A percentile compares a stretch with the other conserved stretches of the same genome.
phyloP scores from a whole-genome alignment of 2,329 filamentous ascomycete species.

The Penicillium sp. region DNA sequence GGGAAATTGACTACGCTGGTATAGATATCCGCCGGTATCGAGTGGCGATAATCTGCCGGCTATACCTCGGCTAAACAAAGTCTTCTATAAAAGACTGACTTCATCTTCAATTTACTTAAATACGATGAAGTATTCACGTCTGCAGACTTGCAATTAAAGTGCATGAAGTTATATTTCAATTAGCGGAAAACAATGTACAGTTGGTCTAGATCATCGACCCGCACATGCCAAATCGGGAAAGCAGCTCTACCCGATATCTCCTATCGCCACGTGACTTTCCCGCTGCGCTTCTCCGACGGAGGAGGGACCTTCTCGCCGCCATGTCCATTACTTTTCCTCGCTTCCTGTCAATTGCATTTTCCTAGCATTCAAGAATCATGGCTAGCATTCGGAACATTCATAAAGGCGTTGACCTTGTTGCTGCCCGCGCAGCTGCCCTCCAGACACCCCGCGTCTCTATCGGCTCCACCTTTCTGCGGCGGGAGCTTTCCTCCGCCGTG shows the following conservation, averaged over 20 bases:
- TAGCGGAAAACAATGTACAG: no score
- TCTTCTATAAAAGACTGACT: no score
- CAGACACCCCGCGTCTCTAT: conserved; percentile 27
- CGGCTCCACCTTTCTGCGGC: conserved; percentile 27
- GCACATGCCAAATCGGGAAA: conserved; percentile 9
- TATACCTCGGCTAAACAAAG: no score
- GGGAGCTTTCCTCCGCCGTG: conserved; percentile 26
- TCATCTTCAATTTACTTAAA: no score
- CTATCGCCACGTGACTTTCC: conserved; percentile 40
- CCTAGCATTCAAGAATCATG: conserved; percentile 22
- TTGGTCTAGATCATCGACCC: background rate
- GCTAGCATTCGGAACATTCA: conserved; percentile 27
- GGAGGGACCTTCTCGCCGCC: conserved; percentile 10
- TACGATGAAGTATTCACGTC: no score
- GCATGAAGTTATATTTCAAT: no score
- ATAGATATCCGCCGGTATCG: no score
- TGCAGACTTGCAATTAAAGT: no score
- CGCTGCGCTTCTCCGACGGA: conserved; percentile 23
- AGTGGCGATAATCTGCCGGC: no score
- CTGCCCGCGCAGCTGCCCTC: conserved; percentile 22
- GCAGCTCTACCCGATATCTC: conserved; percentile 18
- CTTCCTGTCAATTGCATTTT: conserved; percentile 6
- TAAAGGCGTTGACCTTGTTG: conserved; percentile 29
- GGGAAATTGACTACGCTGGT: no score
- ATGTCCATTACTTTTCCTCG: conserved; percentile 13